Base-by-base conservation (phyloP, 768 basidiomycete species). In the Epithele typhae region DNA sequence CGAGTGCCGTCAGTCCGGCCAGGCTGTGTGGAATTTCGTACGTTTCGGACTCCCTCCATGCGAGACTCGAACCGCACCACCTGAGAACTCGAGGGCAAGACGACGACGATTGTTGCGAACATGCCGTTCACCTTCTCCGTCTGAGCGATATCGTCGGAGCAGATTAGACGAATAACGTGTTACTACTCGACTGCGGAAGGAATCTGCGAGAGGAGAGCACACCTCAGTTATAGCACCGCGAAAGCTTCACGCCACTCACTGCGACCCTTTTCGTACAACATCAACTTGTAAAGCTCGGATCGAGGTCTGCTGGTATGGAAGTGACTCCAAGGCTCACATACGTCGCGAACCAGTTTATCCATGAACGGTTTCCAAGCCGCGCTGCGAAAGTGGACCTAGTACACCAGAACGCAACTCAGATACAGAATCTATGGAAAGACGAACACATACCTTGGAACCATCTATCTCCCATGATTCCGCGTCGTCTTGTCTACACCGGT, bases 401-500 rank as follows among this genome's bases (percentile, higher is more conserved):
- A 21, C 32, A 30, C n/a, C n/a, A n/a, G n/a, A n/a, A n/a, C n/a
- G n/a, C n/a, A n/a, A n/a, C n/a, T n/a, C n/a, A n/a, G n/a, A n/a
- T n/a, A n/a, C n/a, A n/a, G n/a, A n/a, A n/a, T n/a, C n/a, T n/a
- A n/a, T n/a, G n/a, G n/a, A n/a, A n/a, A n/a, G n/a, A n/a, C n/a
- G n/a, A n/a, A n/a, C n/a, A n/a, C n/a, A n/a, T n/a, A n/a, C n/a
- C n/a, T n/a, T n/a, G n/a, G n/a, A n/a, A n/a, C 72, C 68, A 42
- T 74, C 70, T 36, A 78, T 71, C 53, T 78, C 74, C 74, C 74
- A 78, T 3, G 73, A 63, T 77, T 69, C 11, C 75, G 47, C 7
- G 76, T 72, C 1, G 61, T 53, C 33, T 60, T 74, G 48, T 77
- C 68, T 1, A 75, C 64, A 8, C 74, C 51, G 0, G 72, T 76